Evolutionary conservation across 768 basidiomycete species (phyloP), one percentile per base, ranked within the genome.

Genomic region (Mycena amicta): DNA sequence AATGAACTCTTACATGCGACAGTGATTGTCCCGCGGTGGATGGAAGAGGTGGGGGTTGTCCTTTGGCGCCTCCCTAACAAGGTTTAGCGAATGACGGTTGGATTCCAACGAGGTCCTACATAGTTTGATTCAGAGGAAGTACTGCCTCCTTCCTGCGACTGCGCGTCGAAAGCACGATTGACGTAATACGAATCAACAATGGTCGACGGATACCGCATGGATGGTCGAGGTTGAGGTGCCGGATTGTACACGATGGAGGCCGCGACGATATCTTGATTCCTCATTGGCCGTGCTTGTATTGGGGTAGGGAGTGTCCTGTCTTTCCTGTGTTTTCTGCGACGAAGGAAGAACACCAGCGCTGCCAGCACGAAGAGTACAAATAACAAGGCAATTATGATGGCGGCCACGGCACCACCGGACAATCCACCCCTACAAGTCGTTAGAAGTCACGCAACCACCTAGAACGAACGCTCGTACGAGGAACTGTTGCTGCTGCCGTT

Each of bases 371-470:
- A 51, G 16, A 58, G 27, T 18, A 60, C 43, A 29, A 66, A 56
- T 13, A 67, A 49, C 20, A 67, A 40, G 26, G 64, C 61, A 18
- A 67, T 62, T 16, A 67, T 55, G 28, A 67, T 60, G 30, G 63
- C 66, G 16, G 66, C 66, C 37, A 67, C 43, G 12, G 57, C 59
- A 28, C 55, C 64, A 22, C 55, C 37, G 3, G 64, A 56, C 11
- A 67, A 49, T 15, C 53, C 57, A 46, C 26, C 6, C 23, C 55
- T 56, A 37, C 16, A 3, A 43, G 41, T 30, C 46, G 25, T n/a
- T n/a, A n/a, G n/a, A n/a, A n/a, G n/a, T n/a, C n/a, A n/a, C n/a
- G n/a, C n/a, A n/a, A n/a, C n/a, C n/a, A n/a, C n/a, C n/a, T n/a
- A 23, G 18, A 20, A 28, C 23, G 6, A 46, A 23, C 20, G 6